phyloP scores from a whole-genome alignment of 768 basidiomycete genomes.

The Amanita exitialis region DNA sequence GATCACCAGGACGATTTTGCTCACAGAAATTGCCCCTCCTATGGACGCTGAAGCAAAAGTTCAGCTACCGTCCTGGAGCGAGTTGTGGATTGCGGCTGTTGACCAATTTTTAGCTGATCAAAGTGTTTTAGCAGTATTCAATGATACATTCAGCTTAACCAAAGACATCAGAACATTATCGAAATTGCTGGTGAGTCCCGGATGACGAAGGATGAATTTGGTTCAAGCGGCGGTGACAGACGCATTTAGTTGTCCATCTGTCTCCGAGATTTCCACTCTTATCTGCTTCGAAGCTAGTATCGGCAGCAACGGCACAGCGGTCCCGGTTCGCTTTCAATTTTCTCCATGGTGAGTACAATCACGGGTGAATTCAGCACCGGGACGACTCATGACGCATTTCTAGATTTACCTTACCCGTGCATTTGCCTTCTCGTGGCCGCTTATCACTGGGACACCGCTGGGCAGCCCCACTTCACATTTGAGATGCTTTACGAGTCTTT shows the following conservation, averaged over 20 bases:
- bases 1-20: conserved; percentile 39
- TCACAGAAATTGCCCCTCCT: conserved; percentile 12
- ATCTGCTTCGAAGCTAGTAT: conserved; percentile 29
- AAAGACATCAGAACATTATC: conserved; percentile 49
- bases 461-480: conserved; percentile 78
- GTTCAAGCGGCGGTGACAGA: conserved; percentile 21
- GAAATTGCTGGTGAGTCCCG: conserved; percentile 46
- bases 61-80: conserved; percentile 40
- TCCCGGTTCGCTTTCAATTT: conserved; percentile 41
- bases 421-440: conserved; percentile 82
- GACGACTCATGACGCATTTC: conserved; percentile 1
- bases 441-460: conserved; percentile 65
- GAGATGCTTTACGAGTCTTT: conserved; percentile 84
- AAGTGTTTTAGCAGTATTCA: conserved; percentile 32
- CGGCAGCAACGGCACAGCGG: conserved; percentile 42
- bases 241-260: conserved; percentile 32
- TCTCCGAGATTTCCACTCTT: conserved; percentile 45
- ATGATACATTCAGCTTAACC: conserved; percentile 51
- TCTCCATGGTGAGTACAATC: conserved; percentile 37
- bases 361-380: neutral
- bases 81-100: conserved; percentile 47
- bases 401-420: conserved; percentile 70
- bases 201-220: neutral
- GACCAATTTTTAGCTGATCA: conserved; percentile 45
- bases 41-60: conserved; percentile 16